Conservation (phyloP, 2,329 filamentous ascomycete genomes). For the Fusarium albosuccineum region DNA sequence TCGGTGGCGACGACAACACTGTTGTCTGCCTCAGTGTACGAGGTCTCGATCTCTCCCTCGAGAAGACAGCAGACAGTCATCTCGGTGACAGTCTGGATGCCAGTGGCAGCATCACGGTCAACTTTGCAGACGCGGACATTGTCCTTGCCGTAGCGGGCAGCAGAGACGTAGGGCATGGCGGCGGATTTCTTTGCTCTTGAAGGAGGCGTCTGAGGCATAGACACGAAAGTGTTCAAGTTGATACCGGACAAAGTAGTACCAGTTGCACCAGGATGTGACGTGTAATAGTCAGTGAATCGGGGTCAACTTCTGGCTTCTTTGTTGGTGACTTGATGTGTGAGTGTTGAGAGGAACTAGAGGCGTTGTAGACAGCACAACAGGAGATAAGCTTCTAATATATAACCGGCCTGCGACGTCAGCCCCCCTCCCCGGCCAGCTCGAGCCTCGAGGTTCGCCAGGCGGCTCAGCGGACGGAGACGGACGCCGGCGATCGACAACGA, state of each 20-base stretch:
- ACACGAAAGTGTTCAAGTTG: slow-evolving; percentile 17
- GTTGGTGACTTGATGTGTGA: neutral
- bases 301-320: neutral
- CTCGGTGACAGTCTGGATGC: slow-evolving; percentile 88
- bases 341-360: slow-evolving; percentile 2
- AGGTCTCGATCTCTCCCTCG: slow-evolving; percentile 90
- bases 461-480: slow-evolving; percentile 40
- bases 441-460: slow-evolving; percentile 27
- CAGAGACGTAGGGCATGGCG: slow-evolving; percentile 67
- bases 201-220: slow-evolving; percentile 31
- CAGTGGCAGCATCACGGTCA: slow-evolving; percentile 80
- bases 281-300: slow-evolving; percentile 9
- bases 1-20: slow-evolving; percentile 95
- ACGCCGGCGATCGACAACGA: slow-evolving; percentile 41
- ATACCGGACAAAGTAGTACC: slow-evolving; percentile 25
- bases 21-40: slow-evolving; percentile 95
- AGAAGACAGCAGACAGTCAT: slow-evolving; percentile 95
- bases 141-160: slow-evolving; percentile 91
- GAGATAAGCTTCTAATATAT: slow-evolving; percentile 37
- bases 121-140: slow-evolving; percentile 99
- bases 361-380: neutral
- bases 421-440: slow-evolving; percentile 19
- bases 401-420: slow-evolving; percentile 34
- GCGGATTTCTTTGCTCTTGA: slow-evolving; percentile 27
- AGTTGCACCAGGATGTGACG: slow-evolving; percentile 9